Conservation (phyloP, 768 basidiomycete genomes). For the Leccinum incarnatum region DNA sequence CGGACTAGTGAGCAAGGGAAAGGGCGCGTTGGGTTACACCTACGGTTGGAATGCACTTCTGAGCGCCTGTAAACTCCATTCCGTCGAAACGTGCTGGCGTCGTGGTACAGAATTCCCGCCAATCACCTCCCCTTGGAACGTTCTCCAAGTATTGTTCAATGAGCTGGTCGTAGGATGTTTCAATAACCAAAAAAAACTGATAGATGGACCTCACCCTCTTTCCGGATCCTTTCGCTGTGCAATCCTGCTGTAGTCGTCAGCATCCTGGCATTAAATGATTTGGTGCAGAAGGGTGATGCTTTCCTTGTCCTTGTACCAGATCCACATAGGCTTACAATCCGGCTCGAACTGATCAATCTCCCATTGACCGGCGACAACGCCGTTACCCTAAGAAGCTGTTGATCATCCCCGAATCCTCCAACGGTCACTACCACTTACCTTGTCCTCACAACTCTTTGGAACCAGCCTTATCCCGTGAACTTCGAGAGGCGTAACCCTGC, state of each 20-base stretch:
- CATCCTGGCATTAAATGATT: not conserved
- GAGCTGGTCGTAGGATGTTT: conserved; percentile 17
- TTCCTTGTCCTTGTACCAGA: conserved; percentile 30
- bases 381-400: conserved; percentile 14
- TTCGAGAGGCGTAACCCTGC: conserved; percentile 21
- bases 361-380: conserved; percentile 19
- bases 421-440: conserved; percentile 7
- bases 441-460: conserved; percentile 24
- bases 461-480: conserved; percentile 21
- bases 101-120: conserved; percentile 35
- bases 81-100: conserved; percentile 28
- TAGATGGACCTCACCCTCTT: conserved; percentile 18
- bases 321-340: conserved; percentile 18
- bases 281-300: not conserved
- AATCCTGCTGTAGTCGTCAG: conserved; percentile 18
- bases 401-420: not conserved
- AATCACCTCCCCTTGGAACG: conserved; percentile 26
- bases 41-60: conserved; percentile 18
- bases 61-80: conserved; percentile 26
- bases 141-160: conserved; percentile 31
- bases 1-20: no score
- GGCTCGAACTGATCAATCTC: no score
- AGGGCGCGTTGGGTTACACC: not conserved
- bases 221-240: conserved; percentile 22
- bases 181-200: not conserved